Evolutionary conservation across 2,329 filamentous ascomycete species (phyloP).

Genomic region (Phialemoniopsis sp.): DNA sequence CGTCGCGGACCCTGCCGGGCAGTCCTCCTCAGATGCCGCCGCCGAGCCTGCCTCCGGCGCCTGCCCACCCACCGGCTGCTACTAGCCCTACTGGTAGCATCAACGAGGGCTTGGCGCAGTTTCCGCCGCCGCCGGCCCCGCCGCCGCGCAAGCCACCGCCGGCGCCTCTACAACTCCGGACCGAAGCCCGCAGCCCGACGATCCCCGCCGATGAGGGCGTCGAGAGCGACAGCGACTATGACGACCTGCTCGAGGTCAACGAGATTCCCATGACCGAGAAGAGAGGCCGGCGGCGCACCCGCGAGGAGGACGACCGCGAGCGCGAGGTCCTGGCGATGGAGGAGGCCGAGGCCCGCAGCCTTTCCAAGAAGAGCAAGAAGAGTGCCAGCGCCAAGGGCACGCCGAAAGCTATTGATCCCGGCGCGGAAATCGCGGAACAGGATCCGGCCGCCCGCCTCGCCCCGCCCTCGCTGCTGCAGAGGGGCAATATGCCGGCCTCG

Average conservation of each 20-base stretch:
- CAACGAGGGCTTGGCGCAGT: slow-evolving; percentile 42
- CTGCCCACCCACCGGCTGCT: slow-evolving; percentile 28
- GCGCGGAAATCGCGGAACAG: slow-evolving; percentile 21
- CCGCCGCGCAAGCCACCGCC: slow-evolving; percentile 79
- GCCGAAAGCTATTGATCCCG: slow-evolving; percentile 30
- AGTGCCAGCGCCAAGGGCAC: slow-evolving; percentile 43
- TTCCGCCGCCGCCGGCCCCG: slow-evolving; percentile 49
- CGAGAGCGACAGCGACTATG: slow-evolving; percentile 76
- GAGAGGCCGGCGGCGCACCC: slow-evolving; percentile 75
- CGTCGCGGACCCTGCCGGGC: slow-evolving; percentile 51
- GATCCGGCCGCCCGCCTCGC: slow-evolving; percentile 31
- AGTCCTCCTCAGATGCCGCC: slow-evolving; percentile 47
- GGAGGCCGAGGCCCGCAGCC: slow-evolving; percentile 66
- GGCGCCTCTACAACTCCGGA: slow-evolving; percentile 71
- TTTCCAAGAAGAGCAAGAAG: slow-evolving; percentile 68
- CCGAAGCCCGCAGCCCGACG: slow-evolving; percentile 23
- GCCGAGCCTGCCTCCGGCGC: slow-evolving; percentile 39
- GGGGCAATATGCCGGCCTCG: slow-evolving; percentile 40
- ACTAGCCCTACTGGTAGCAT: slow-evolving; percentile 38
- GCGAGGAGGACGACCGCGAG: slow-evolving; percentile 81
- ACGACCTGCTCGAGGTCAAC: slow-evolving; percentile 69
- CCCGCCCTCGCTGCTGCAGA: slow-evolving; percentile 24
- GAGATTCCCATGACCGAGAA: slow-evolving; percentile 53
- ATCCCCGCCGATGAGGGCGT: slow-evolving; percentile 46
- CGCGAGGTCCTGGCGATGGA: slow-evolving; percentile 65